phyloP scores from a whole-genome alignment of 2,329 filamentous ascomycete genomes.

The Penicillium sp. region DNA sequence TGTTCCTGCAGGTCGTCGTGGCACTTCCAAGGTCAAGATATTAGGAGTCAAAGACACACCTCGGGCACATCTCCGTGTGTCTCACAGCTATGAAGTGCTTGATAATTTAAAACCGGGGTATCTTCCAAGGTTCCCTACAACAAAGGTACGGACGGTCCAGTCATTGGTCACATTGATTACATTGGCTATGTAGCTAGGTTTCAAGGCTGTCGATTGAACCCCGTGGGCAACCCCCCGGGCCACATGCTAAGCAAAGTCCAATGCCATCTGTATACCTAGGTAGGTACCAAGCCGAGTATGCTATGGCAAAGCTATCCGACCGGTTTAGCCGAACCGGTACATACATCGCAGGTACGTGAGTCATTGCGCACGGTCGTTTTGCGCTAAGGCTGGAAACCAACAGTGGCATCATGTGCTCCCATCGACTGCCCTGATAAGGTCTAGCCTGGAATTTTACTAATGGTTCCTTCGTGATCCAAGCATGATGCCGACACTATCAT shows the following conservation, averaged over 20 bases:
- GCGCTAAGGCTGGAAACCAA: conserved; percentile 4
- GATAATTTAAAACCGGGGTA: conserved; percentile 18
- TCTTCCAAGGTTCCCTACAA: background rate
- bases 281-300: background rate
- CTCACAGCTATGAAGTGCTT: background rate
- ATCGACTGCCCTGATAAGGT: conserved; percentile 6
- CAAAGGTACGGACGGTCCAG: background rate
- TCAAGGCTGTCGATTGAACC: background rate
- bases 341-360: conserved; percentile 20
- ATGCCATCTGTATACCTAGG: background rate
- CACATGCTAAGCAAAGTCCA: background rate
- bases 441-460: conserved; percentile 6
- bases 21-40: background rate
- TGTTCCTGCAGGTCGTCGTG: background rate
- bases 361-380: conserved; percentile 18
- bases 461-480: conserved; percentile 13
- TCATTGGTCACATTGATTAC: background rate
- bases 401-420: conserved; percentile 16
- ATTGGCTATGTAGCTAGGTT: background rate
- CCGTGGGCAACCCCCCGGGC: background rate
- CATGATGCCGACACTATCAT: conserved; percentile 14
- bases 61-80: conserved; percentile 13
- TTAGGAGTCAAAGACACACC: conserved; percentile 5
- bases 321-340: conserved; percentile 1
- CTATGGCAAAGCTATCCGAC: conserved; percentile 3